A percentile compares a stretch with the other conserved stretches of the same genome.
phyloP scores from a whole-genome alignment of 2,329 filamentous ascomycete species.

The Pseudodiploospora longispora region DNA sequence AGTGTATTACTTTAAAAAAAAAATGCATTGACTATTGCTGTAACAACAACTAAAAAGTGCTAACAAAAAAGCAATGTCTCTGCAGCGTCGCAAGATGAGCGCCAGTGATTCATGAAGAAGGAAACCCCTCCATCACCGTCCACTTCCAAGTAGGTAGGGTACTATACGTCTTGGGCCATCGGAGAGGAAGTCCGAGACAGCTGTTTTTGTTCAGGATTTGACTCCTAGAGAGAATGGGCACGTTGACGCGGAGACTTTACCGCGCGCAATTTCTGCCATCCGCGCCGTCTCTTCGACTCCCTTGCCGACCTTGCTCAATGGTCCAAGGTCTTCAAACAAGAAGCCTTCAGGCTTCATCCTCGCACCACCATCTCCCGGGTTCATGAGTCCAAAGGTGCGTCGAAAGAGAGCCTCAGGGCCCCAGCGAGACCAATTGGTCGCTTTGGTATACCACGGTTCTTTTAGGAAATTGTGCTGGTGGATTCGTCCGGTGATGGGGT shows the following conservation, averaged over 20 bases:
- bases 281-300: slow-evolving; percentile 36
- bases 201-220: not conserved
- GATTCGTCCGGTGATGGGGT: slow-evolving; percentile 46
- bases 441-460: slow-evolving; percentile 57
- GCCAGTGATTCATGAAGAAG: too few species aligned
- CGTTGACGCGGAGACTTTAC: slow-evolving; percentile 20
- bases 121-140: too few species aligned
- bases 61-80: too few species aligned
- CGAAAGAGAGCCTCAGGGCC: slow-evolving; percentile 45
- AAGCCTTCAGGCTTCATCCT: slow-evolving; percentile 42
- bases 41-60: too few species aligned
- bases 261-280: slow-evolving; percentile 22
- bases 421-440: slow-evolving; percentile 55
- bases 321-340: slow-evolving; percentile 53
- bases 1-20: too few species aligned
- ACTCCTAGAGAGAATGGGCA: slow-evolving; percentile 34
- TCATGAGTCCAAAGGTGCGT: slow-evolving; percentile 32
- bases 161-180: too few species aligned
- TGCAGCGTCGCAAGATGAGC: too few species aligned
- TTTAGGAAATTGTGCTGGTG: slow-evolving; percentile 45
- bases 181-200: too few species aligned
- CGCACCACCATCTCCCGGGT: slow-evolving; percentile 34
- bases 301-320: slow-evolving; percentile 42
- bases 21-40: too few species aligned
- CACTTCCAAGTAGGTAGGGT: too few species aligned